Evolutionary conservation across 2,329 filamentous ascomycete genomes (phyloP), one percentile per base, ranked within the genome.

Genomic region (Trichoderma atrobrunneum): DNA sequence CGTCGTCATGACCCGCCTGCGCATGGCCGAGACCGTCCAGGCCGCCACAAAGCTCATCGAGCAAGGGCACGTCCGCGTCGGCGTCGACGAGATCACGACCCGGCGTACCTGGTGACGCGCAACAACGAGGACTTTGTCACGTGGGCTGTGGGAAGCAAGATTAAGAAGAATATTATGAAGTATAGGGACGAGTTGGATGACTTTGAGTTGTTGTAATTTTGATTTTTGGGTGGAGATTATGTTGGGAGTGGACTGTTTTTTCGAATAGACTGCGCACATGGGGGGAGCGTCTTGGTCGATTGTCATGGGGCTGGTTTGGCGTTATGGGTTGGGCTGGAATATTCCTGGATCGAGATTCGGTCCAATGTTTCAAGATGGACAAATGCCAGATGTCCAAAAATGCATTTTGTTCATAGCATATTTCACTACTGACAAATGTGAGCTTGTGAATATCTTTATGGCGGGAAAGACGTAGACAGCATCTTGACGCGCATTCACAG

Each of bases 71-170:
- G 94, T 98, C 4, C 87, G 95, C 62, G 94, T 97, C 1, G 95
- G 95, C 14, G 95, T 94, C 0, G 94, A 98, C 79, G 92, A 95
- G 1, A 88, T 98, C 30, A 97, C 2, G 95, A 98, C 80, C 91
- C 94, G 32, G 95, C 94, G 0, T 98, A 94, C 78, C 82, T 98
- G 68, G 94, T 98, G 8, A 96, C 93, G 48, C 87, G 95, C 75
- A 93, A 90, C 73, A 93, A 97, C 88, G 95, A 98, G 83, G 95
- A 98, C 83, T 97, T 97, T 80, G 92, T 98, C 21, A 98, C 95
- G 0, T 98, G 95, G 95, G 92, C 95, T 11, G 93, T 97, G 78
- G 94, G 93, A 73, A 97, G 93, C 82, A 98, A 98, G 92, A 95
- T 98, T 81, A 97, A 97, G 91, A 89, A 92, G 80, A 96, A 94